Evolutionary conservation across 2,329 filamentous ascomycete species (phyloP).

Genomic region (Rhytidhysteron rufulum): DNA sequence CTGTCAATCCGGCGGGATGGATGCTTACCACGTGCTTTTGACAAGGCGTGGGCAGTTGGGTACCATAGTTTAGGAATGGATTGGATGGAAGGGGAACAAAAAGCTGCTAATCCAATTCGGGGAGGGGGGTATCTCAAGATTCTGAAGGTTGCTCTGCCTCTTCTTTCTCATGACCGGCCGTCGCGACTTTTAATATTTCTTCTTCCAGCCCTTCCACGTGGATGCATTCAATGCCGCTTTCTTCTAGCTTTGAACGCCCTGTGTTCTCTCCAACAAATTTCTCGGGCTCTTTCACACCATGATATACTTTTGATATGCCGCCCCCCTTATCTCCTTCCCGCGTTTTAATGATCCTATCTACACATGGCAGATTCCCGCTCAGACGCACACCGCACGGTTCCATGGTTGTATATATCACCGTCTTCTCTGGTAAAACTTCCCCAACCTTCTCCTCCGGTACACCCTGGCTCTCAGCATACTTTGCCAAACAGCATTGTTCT

Average conservation of each 20-base stretch:
- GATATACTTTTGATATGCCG: slow-evolving; percentile 73
- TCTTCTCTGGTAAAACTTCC: slow-evolving; percentile 49
- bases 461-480: slow-evolving; percentile 49
- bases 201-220: slow-evolving; percentile 72
- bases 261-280: slow-evolving; percentile 84
- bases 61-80: neutral
- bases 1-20: no score
- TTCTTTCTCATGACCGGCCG: slow-evolving; percentile 66
- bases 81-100: neutral
- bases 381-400: slow-evolving; percentile 75
- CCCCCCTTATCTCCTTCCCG: slow-evolving; percentile 47
- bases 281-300: slow-evolving; percentile 84
- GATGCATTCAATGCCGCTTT: slow-evolving; percentile 69
- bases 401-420: slow-evolving; percentile 85
- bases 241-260: slow-evolving; percentile 65
- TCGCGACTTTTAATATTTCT: slow-evolving; percentile 78
- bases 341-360: slow-evolving; percentile 67
- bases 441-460: slow-evolving; percentile 53
- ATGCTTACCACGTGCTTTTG: no score
- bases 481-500: slow-evolving; percentile 85
- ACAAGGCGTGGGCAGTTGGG: no score
- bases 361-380: slow-evolving; percentile 72
- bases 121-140: neutral
- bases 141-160: neutral
- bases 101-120: neutral